A percentile compares a stretch with the other conserved stretches of the same genome.
These are phyloP conservation scores for Fusarium redolens DNA, from an alignment of 2,329 filamentous ascomycete genomes.

Conservation along the genomic window DNA sequence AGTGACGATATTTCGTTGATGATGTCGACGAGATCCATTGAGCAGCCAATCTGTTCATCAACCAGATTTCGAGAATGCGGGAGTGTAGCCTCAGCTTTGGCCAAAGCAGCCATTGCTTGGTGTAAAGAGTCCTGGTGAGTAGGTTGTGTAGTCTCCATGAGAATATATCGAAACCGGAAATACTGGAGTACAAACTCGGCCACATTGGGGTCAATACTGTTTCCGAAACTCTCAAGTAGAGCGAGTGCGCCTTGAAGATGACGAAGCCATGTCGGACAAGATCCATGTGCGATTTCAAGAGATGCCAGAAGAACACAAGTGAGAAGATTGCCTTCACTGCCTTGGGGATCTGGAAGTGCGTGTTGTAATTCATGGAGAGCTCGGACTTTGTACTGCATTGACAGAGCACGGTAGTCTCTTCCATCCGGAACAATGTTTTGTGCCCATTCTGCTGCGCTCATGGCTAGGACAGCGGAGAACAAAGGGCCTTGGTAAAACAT, in stretches of 20 bases:
- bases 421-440: conserved; percentile 30
- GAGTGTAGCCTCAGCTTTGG: conserved; percentile 22
- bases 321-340: conserved; percentile 35
- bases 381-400: conserved; percentile 39
- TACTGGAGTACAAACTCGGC: conserved; percentile 39
- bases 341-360: conserved; percentile 16
- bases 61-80: conserved; percentile 23
- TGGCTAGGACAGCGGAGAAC: conserved; percentile 35
- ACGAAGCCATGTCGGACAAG: conserved; percentile 35
- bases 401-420: conserved; percentile 35
- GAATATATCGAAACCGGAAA: conserved; percentile 41
- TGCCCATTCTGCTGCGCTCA: conserved; percentile 42
- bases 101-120: conserved; percentile 22
- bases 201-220: conserved; percentile 22
- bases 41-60: conserved; percentile 43
- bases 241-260: conserved; percentile 42
- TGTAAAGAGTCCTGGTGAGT: conserved; percentile 13
- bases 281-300: conserved; percentile 40
- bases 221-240: conserved; percentile 35
- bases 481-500: conserved; percentile 33
- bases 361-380: conserved; percentile 35
- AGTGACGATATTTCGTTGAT: conserved; percentile 40
- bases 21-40: conserved; percentile 42
- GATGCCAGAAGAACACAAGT: conserved; percentile 40
- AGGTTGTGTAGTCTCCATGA: conserved; percentile 40